Evolutionary conservation across 768 basidiomycete species (phyloP).

Genomic region (Russula sp.): DNA sequence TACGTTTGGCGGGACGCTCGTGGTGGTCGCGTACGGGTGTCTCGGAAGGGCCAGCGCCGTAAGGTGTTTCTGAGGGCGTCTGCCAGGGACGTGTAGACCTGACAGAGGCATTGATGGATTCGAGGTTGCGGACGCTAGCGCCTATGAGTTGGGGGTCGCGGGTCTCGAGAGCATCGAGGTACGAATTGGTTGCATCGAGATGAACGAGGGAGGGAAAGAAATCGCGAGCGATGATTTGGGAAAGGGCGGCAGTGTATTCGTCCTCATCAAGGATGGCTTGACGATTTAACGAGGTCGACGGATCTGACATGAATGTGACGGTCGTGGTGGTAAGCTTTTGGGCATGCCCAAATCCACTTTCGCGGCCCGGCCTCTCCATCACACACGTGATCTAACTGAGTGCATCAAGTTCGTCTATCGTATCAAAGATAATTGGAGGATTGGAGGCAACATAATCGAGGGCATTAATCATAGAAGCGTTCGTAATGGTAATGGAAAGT

Average conservation of each 20-base stretch:
- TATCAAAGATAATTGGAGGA: conserved; percentile 17
- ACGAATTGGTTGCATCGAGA: conserved; percentile 83
- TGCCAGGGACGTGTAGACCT: conserved; percentile 38
- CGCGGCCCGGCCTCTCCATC: conserved; percentile 2
- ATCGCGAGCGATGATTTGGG: conserved; percentile 91
- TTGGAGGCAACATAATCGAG: conserved; percentile 20
- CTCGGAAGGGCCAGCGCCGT: conserved; percentile 54
- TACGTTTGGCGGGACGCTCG: conserved; percentile 46
- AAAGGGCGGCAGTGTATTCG: conserved; percentile 87
- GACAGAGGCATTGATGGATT: conserved; percentile 55
- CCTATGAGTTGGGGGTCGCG: conserved; percentile 74
- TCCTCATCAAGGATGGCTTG: conserved; percentile 86
- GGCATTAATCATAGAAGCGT: conserved; percentile 25
- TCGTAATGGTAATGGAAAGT: conserved; percentile 7
- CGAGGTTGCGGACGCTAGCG: conserved; percentile 69
- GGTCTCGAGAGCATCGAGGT: conserved; percentile 75
- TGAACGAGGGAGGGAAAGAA: conserved; percentile 95
- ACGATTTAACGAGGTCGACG: conserved; percentile 57
- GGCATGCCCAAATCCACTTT: background rate
- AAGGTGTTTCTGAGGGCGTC: conserved; percentile 65
- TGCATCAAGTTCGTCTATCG: conserved; percentile 18
- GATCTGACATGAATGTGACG: conserved; percentile 36
- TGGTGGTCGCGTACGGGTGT: conserved; percentile 54
- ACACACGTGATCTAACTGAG: conserved; percentile 1
- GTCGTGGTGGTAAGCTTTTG: background rate